Evolutionary conservation across 2,329 filamentous ascomycete species (phyloP), one percentile per base, ranked within the genome.

Genomic region (Exophiala xenobiotica): DNA sequence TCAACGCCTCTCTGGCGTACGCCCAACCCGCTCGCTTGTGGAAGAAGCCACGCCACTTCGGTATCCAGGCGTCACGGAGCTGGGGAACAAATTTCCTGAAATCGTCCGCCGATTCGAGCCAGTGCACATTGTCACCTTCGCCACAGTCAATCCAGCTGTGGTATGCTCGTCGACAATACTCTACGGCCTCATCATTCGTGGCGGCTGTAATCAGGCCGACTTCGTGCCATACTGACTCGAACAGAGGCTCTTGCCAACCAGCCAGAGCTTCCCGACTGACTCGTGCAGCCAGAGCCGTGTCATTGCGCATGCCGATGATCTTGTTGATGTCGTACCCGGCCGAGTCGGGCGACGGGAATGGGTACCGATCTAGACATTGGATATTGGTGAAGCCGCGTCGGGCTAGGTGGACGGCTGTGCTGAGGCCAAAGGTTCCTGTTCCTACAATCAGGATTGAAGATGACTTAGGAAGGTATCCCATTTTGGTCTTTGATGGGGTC

Each of bases 371-470:
- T 4, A 46, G 44, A 27, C 44, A 46, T 46, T 46, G 44, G 11
- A 46, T 39, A 19, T 74, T 66, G 5, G 23, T 66, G 60, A 78
- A 80, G 3, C 76, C 77, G 11, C 51, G 46, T 11, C 72, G 76
- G 20, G 51, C 51, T 8, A 54, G 40, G 26, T 48, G 56, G 14
- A 60, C 46, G 6, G 62, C 70, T 1, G 79, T 82, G 7, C 74
- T 70, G 8, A 82, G 50, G 3, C 82, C 65, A 19, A 77, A 77
- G 1, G 84, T 66, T 18, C 69, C 67, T 43, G 76, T 81, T 54
- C 81, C 82, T 24, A 76, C 68, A 5, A 77, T 79, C 62, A 54
- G 24, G 24, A 59, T 52, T 16, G 43, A 39, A 5, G 33, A 29
- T 18, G 24, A 38, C 31, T 53, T 53, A 3, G 44, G 37, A 9